Conservation (phyloP, 1,139 yeast genomes). For the Blastobotrys proliferans region DNA sequence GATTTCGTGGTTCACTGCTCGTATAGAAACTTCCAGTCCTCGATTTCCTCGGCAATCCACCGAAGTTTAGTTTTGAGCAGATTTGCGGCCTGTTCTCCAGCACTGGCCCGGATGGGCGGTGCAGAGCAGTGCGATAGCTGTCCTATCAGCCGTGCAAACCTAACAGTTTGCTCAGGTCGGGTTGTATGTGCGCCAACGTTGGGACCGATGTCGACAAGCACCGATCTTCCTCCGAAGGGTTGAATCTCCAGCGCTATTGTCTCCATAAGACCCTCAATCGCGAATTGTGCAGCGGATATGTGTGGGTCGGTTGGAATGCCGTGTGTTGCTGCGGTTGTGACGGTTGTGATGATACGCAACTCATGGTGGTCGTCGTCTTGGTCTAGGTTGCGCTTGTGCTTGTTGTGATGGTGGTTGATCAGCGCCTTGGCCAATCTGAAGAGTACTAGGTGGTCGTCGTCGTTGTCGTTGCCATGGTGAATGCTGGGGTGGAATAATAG, state of each 20-base stretch:
- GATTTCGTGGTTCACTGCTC: slow-evolving; percentile 1
- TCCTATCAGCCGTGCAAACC: slow-evolving; percentile 17
- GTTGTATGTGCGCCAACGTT: not conserved
- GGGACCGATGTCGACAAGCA: slow-evolving; percentile 14
- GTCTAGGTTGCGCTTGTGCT: too few species aligned
- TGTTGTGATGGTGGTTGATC: not conserved
- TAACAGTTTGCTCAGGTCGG: slow-evolving; percentile 9
- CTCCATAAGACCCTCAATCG: slow-evolving; percentile 25
- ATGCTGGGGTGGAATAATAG: slow-evolving; percentile 2
- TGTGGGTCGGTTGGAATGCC: slow-evolving; percentile 21
- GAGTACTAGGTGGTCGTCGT: not conserved
- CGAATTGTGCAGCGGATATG: slow-evolving; percentile 22
- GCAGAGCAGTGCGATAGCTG: slow-evolving; percentile 29
- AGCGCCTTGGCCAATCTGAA: too few species aligned
- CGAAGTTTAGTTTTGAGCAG: slow-evolving; percentile 32
- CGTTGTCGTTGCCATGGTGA: not conserved
- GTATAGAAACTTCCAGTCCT: slow-evolving; percentile 36
- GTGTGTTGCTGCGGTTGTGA: slow-evolving; percentile 11
- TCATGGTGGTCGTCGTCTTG: not conserved
- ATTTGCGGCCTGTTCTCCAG: slow-evolving; percentile 27
- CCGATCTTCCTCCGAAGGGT: slow-evolving; percentile 7
- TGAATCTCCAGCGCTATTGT: slow-evolving; percentile 17
- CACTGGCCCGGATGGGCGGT: slow-evolving; percentile 27
- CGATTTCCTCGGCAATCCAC: slow-evolving; percentile 35
- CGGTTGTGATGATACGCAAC: not conserved